Evolutionary conservation across 345 rosid genomes (phyloP), one percentile per base, ranked within the genome.

Genomic region (Camelina sativa): DNA sequence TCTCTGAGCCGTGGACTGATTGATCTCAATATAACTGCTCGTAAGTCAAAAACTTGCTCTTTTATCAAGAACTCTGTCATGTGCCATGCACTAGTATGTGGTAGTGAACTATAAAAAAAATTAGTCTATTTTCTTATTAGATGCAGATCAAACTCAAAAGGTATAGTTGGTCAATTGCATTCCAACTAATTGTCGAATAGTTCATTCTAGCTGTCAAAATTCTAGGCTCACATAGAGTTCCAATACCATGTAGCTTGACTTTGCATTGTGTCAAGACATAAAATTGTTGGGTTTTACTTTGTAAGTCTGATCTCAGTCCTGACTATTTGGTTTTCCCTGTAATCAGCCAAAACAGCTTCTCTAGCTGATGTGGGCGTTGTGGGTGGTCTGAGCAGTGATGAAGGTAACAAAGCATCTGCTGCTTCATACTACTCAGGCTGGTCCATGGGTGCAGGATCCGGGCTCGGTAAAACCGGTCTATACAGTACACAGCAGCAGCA

Each of bases 11-110:
- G 98, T 65, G 99, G 99, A 61, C 71, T 96, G 46, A 92, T 96
- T 82, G 99, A 92, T 85, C 99, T 96, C 43, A 92, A 96, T 62
- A 89, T 96, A 83, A 81, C 98, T 80, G 98, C 96, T 74, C 89
- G 99, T 92, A 87, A 96, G 98, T 84, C 60, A 58, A 60, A 28
- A 72, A 46, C 66, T 65, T 62, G 32, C 6, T 16, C 41, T 20
- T 51, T 20, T 12, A 9, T 51, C 1, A 35, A 28, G 16, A 54
- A 32, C 57, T 69, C 8, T 53, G 20, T 50, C 35, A 6, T 58
- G 40, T 38, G 23, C 3, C 1, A 13, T 7, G 35, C 23, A 48
- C 15, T 13, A 16, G 67, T 11, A 15, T 28, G 7, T 4, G 13
- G 38, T 57, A 60, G 41, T 7, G 4, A 55, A 55, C 38, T 35